Evolutionary conservation across 1,139 yeast genomes (phyloP).

Genomic region (Candida smagusa): DNA sequence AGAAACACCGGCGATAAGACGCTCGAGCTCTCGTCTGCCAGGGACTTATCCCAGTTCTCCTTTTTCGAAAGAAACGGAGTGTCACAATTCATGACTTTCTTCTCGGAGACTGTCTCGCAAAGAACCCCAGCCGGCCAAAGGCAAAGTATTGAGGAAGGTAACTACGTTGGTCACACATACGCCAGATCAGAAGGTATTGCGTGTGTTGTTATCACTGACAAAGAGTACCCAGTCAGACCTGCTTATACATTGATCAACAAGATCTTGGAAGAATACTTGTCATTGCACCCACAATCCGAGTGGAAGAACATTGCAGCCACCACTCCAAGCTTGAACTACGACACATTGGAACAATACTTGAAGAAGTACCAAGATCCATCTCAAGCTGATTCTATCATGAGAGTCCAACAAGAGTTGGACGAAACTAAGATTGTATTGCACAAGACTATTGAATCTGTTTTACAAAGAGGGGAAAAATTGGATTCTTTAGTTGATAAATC

Average conservation of each 20-base stretch:
- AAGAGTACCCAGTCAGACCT: constrained; percentile 96
- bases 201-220: constrained; percentile 91
- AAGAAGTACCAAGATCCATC: constrained; percentile 92
- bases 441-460: constrained; percentile 90
- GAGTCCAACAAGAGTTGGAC: constrained; percentile 95
- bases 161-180: constrained; percentile 88
- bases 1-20: constrained; percentile 64
- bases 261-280: constrained; percentile 83
- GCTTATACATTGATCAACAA: constrained; percentile 92
- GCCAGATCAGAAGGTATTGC: constrained; percentile 87
- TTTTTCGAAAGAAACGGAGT: constrained; percentile 80
- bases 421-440: constrained; percentile 96
- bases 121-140: constrained; percentile 89
- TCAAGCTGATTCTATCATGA: constrained; percentile 95
- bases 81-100: constrained; percentile 91
- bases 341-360: constrained; percentile 66
- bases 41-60: constrained; percentile 81
- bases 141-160: constrained; percentile 91
- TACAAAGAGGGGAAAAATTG: constrained; percentile 94
- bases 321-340: constrained; percentile 47
- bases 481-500: constrained; percentile 93
- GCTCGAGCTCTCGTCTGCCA: constrained; percentile 73
- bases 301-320: constrained; percentile 63
- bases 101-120: constrained; percentile 84
- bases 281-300: constrained; percentile 71